These are phyloP conservation scores for Solanum piurae DNA, from an alignment of 257 asterid species.

Conservation along the genomic window DNA sequence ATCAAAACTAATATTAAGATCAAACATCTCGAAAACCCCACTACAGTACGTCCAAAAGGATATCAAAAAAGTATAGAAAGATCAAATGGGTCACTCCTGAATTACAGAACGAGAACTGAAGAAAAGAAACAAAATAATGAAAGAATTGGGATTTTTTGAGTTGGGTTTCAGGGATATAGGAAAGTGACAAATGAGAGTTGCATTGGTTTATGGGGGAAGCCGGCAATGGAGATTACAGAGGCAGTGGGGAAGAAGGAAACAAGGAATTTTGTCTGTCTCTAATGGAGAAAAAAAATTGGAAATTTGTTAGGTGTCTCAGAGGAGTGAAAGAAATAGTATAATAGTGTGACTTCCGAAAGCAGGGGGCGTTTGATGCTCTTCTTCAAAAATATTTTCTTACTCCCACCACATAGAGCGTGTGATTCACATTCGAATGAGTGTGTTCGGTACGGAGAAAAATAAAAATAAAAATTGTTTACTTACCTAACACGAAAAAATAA, in stretches of 20 bases:
- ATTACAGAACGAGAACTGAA: neutral
- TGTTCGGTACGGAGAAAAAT: neutral
- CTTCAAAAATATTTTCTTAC: neutral
- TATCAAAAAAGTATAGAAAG: neutral
- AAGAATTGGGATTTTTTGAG: neutral
- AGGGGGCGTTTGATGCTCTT: neutral
- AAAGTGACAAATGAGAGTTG: conserved; percentile 10
- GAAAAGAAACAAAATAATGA: neutral
- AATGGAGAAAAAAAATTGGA: neutral
- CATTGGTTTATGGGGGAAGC: neutral
- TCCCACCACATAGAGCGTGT: neutral
- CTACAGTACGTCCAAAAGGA: neutral
- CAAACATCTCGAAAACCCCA: conserved; percentile 18
- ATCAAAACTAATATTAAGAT: conserved; percentile 42
- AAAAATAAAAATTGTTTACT: no score
- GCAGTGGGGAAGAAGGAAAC: neutral
- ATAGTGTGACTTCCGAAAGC: neutral
- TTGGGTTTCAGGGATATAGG: neutral
- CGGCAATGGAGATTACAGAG: neutral
- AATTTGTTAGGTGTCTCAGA: neutral
- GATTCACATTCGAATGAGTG: neutral
- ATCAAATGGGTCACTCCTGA: neutral
- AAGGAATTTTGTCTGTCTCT: neutral
- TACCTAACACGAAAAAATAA: no score
- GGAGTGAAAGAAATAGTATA: neutral